Evolutionary conservation across 2,329 filamentous ascomycete genomes (phyloP), one percentile per base, ranked within the genome.

Genomic region (Dactylonectria estremocensis): DNA sequence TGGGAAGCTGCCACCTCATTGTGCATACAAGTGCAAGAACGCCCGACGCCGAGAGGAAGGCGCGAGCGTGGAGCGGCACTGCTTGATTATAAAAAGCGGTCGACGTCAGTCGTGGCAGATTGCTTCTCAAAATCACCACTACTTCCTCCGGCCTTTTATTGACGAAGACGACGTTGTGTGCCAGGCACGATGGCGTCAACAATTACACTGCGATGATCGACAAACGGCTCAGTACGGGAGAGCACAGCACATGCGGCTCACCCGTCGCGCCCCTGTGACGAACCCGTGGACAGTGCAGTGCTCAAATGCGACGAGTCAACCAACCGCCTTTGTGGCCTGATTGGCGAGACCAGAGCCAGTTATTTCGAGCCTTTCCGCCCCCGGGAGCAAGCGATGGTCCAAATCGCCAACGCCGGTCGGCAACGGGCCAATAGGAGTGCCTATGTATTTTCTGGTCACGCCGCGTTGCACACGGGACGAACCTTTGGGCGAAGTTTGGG

Each of bases 231-330:
- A 49, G 57, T 55, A 45, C 56, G 35, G 31, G 45, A 54, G 33
- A 16, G 28, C 33, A 49, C 33, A 55, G 18, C 45, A 56, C 31
- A 64, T 56, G 64, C 64, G 49, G 61, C 69, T 61, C 55, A 66
- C 67, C 61, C 60, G 33, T 49, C 57, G 22, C n/a, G 40, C 50
- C 58, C 43, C 61, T 59, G 69, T 67, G 70, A 76, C 65, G 75
- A 77, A 75, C 73, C 64, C 68, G 68, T 77, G 75, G 74, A 72
- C 70, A 71, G 70, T 76, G 75, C 74, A 67, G 64, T 67, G 55
- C 35, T 59, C 37, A 69, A 71, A 76, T 74, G 72, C 72, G 73
- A 74, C 61, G 8, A 73, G 69, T 70, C 69, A 62, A 70, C 56
- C 69, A 62, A 70, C 56, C 63, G 31, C 53, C 62, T 71, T 66